A percentile compares a stretch with the other conserved stretches of the same genome.
phyloP scores from a whole-genome alignment of 108 stramenopile species.

The Hondaea fermentalgiana region DNA sequence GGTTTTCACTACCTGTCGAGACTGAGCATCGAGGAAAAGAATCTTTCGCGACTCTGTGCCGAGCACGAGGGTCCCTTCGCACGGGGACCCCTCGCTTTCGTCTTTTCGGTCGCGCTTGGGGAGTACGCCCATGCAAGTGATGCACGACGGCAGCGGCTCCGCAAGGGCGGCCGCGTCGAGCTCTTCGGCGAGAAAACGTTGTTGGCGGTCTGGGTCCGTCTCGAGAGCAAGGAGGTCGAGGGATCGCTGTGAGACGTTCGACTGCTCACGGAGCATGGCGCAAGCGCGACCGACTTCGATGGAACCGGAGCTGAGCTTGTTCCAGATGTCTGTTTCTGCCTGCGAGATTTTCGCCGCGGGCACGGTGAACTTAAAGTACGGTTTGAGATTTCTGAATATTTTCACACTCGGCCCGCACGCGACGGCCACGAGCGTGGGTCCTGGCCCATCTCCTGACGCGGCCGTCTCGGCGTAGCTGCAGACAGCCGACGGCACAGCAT shows the following conservation, averaged over 20 bases:
- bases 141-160: conserved; percentile 23
- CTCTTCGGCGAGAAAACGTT: neutral
- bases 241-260: neutral
- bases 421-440: conserved; percentile 26
- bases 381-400: conserved; percentile 40
- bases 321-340: conserved; percentile 15
- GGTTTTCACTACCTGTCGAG: neutral
- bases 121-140: conserved; percentile 46
- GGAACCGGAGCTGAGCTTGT: neutral
- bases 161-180: conserved; percentile 15
- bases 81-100: neutral
- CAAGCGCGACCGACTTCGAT: neutral
- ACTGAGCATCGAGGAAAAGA: conserved; percentile 40
- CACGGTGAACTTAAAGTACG: conserved; percentile 45
- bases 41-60: conserved; percentile 47
- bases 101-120: conserved; percentile 19
- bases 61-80: conserved; percentile 28
- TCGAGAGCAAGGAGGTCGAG: neutral
- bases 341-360: conserved; percentile 16
- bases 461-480: neutral
- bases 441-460: neutral
- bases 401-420: conserved; percentile 44
- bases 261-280: neutral
- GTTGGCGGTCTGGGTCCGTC: neutral
- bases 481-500: neutral